A percentile compares a stretch with the other conserved stretches of the same genome.
Evolutionary conservation across 129 eudicot species (phyloP).

Genomic region (Saposhnikovia divaricata): DNA sequence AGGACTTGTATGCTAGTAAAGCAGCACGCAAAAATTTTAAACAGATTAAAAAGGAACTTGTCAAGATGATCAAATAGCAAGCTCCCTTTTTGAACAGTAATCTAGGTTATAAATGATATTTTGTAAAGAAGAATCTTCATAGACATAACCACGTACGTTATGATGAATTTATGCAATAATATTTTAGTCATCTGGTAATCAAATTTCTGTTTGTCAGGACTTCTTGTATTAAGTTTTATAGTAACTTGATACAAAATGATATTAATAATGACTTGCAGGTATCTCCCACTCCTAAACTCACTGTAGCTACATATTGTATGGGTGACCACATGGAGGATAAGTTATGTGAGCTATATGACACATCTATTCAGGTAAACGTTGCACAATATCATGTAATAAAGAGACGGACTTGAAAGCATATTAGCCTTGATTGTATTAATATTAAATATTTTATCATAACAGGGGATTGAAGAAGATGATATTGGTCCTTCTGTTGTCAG

Average conservation of each 20-base stretch:
- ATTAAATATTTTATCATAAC: background rate
- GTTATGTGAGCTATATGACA: background rate
- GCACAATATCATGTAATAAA: background rate
- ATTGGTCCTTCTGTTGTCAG: background rate
- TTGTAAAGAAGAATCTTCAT: background rate
- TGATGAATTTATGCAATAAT: background rate
- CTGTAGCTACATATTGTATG: background rate
- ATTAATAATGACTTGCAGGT: background rate
- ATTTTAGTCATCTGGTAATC: background rate
- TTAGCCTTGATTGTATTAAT: background rate
- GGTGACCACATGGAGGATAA: background rate
- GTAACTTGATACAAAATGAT: background rate
- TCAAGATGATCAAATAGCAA: background rate
- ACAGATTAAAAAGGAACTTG: background rate
- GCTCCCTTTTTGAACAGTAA: background rate
- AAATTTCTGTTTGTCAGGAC: background rate
- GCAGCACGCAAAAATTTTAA: background rate
- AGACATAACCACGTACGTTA: too few species aligned
- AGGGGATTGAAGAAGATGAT: slow-evolving; percentile 4
- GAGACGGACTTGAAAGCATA: background rate
- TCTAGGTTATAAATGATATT: background rate
- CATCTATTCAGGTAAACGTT: background rate
- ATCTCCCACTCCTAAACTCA: too few species aligned
- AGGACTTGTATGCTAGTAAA: background rate
- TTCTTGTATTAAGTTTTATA: background rate